Evolutionary conservation across 2,329 filamentous ascomycete genomes (phyloP).

Genomic region (Trichoderma koningiopsis): DNA sequence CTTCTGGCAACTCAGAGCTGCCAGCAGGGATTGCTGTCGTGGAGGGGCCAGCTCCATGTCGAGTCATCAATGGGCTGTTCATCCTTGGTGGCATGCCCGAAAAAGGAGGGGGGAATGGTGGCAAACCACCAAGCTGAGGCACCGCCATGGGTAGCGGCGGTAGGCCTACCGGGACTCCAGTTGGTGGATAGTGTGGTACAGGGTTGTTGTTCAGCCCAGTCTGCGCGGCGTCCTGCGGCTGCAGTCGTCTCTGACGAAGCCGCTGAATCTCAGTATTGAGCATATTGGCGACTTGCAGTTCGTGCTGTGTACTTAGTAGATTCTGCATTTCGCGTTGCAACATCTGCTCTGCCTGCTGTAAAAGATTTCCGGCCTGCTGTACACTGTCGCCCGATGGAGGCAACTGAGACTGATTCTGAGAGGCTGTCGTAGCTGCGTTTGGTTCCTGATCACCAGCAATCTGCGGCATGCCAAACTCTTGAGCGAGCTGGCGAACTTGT

Average conservation of each 20-base stretch:
- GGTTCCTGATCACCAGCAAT: constrained; percentile 32
- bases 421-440: constrained; percentile 27
- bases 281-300: constrained; percentile 67
- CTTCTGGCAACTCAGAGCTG: constrained; percentile 63
- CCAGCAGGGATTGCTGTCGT: constrained; percentile 59
- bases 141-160: not conserved
- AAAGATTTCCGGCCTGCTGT: constrained; percentile 58
- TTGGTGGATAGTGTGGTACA: constrained; percentile 23
- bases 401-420: constrained; percentile 29
- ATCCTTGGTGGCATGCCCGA: constrained; percentile 40
- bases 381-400: constrained; percentile 36
- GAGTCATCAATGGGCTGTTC: constrained; percentile 47
- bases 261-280: constrained; percentile 69
- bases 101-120: constrained; percentile 30
- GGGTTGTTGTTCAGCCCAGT: constrained; percentile 26
- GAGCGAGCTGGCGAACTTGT: constrained; percentile 68
- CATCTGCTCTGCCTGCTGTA: constrained; percentile 68
- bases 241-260: constrained; percentile 57
- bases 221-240: constrained; percentile 36
- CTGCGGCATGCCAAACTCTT: constrained; percentile 57
- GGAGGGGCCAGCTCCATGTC: constrained; percentile 51
- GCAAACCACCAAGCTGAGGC: constrained; percentile 6
- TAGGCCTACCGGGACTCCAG: constrained; percentile 21
- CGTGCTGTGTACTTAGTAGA: constrained; percentile 65
- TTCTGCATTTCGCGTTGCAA: constrained; percentile 67